Evolutionary conservation across 2,329 filamentous ascomycete genomes (phyloP).

Genomic region (Fusarium sp.): DNA sequence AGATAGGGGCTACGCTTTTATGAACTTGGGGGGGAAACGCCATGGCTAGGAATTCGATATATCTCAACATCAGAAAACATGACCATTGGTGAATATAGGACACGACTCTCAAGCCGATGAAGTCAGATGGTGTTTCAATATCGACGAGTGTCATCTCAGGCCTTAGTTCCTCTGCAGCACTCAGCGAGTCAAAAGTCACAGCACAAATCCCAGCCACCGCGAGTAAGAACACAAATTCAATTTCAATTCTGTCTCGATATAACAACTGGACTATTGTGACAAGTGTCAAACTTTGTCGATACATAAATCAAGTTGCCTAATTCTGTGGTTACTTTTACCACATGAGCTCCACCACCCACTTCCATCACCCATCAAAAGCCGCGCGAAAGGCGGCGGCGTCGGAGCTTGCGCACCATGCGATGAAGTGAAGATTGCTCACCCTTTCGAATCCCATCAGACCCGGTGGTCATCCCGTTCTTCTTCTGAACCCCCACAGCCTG

Average conservation of each 20-base stretch:
- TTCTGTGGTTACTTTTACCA: background rate
- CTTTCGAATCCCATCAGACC: constrained; percentile 1
- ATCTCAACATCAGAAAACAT: background rate
- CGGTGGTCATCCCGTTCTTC: constrained; percentile 6
- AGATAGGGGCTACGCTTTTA: background rate
- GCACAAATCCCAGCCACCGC: background rate
- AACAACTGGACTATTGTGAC: background rate
- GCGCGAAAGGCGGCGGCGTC: constrained; percentile 25
- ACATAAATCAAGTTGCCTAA: constrained; percentile 13
- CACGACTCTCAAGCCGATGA: background rate
- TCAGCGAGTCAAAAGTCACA: too few relatives aligned
- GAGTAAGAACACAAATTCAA: background rate
- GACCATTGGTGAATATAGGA: background rate
- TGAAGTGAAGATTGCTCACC: constrained; percentile 26
- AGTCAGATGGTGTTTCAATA: background rate
- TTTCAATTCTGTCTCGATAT: background rate
- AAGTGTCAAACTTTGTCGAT: background rate
- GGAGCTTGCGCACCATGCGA: constrained; percentile 34
- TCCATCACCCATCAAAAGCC: background rate
- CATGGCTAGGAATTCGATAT: background rate
- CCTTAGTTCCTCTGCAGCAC: background rate
- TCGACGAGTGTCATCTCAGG: background rate
- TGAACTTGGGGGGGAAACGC: background rate
- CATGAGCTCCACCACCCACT: background rate
- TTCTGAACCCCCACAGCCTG: constrained; percentile 1